phyloP scores from a whole-genome alignment of 441 rosid species.

The Macaranga tanarius region DNA sequence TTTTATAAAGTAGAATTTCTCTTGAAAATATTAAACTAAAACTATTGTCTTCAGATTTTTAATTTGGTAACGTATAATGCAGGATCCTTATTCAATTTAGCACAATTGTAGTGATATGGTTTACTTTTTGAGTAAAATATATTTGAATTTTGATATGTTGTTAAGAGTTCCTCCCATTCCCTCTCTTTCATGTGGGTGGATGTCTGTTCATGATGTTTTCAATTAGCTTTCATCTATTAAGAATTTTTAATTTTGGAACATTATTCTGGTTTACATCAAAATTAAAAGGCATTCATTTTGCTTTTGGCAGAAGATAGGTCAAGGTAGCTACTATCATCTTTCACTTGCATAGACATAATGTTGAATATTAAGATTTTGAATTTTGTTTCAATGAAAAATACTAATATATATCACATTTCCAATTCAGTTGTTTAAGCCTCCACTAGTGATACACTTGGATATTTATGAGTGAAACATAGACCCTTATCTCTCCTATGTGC shows the following conservation, averaged over 20 bases:
- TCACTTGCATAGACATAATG: neutral
- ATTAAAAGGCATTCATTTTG: neutral
- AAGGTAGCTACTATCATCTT: neutral
- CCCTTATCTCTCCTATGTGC: constrained; percentile 45
- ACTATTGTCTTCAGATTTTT: neutral
- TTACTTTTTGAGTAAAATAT: too few relatives aligned
- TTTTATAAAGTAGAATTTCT: neutral
- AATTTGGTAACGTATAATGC: neutral
- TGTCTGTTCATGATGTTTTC: too few relatives aligned
- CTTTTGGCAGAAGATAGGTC: neutral
- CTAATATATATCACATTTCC: neutral
- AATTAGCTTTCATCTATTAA: too few relatives aligned
- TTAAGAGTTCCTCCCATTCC: too few relatives aligned
- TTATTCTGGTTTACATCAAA: neutral
- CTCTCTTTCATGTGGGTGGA: too few relatives aligned
- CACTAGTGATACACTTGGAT: neutral
- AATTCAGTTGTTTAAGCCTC: neutral
- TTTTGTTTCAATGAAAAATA: neutral
- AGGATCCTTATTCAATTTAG: too few relatives aligned
- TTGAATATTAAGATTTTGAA: neutral
- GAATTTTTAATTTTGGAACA: neutral
- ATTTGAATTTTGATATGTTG: too few relatives aligned
- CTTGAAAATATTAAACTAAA: neutral
- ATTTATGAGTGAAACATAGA: neutral
- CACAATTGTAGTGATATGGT: too few relatives aligned